Evolutionary conservation across 2,329 filamentous ascomycete genomes (phyloP).

Genomic region (Calonectria pseudoreteaudii): DNA sequence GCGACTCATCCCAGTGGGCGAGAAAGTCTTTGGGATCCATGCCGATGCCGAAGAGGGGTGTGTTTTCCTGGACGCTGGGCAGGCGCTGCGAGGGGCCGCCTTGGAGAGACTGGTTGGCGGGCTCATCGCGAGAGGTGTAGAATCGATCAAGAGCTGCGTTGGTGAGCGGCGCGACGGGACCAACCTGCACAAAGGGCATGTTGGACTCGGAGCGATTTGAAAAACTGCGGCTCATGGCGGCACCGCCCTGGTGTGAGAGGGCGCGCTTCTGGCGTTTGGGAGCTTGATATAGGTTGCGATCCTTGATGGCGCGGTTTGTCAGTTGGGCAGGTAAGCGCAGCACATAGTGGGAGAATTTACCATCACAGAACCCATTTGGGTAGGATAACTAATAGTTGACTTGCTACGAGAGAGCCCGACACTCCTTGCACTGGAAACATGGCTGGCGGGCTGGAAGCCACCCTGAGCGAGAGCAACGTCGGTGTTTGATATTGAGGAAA

Average conservation of each 20-base stretch:
- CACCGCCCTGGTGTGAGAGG: conserved; percentile 45
- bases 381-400: conserved; percentile 43
- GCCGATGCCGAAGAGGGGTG: conserved; percentile 46
- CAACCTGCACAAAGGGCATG: conserved; percentile 52
- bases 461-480: conserved; percentile 29
- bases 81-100: conserved; percentile 42
- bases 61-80: conserved; percentile 52
- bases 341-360: conserved; percentile 31
- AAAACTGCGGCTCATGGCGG: conserved; percentile 57
- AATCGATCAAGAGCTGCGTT: conserved; percentile 45
- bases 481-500: conserved; percentile 32
- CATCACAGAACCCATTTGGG: conserved; percentile 35
- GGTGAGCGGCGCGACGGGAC: conserved; percentile 47
- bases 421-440: conserved; percentile 38
- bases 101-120: conserved; percentile 40
- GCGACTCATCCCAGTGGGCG: conserved; percentile 41
- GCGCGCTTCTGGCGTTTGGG: conserved; percentile 38
- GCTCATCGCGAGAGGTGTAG: conserved; percentile 48
- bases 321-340: conserved; percentile 17
- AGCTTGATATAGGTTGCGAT: conserved; percentile 31
- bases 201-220: conserved; percentile 56
- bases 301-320: conserved; percentile 27
- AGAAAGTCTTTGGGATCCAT: conserved; percentile 55
- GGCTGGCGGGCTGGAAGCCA: conserved; percentile 31
- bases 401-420: conserved; percentile 43